Evolutionary conservation across 148 eudicot species (phyloP).

Genomic region (Silene latifolia): DNA sequence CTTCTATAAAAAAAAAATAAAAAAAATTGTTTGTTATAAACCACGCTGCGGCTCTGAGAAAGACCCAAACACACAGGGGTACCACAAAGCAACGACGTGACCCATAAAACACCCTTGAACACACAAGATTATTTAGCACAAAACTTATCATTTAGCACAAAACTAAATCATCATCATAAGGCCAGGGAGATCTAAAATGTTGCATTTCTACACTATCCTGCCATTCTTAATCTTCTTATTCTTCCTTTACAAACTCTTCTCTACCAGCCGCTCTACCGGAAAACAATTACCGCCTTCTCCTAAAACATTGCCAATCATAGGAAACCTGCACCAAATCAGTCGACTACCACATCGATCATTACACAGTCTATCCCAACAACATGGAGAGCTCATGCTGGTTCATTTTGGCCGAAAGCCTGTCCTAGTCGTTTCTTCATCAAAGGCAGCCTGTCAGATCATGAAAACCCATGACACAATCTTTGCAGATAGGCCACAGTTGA

Average conservation of each 20-base stretch:
- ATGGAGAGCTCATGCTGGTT: constrained; percentile 27
- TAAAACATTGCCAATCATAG: constrained; percentile 20
- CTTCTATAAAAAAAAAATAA: too few species aligned
- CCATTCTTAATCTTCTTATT: constrained; percentile 15
- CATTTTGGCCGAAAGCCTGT: constrained; percentile 23
- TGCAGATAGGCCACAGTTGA: constrained; percentile 20
- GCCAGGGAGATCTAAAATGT: neutral
- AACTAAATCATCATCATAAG: too few species aligned
- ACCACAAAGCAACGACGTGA: neutral
- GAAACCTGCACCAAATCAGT: constrained; percentile 27
- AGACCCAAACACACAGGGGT: too few species aligned
- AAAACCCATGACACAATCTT: constrained; percentile 27
- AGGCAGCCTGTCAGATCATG: constrained; percentile 19
- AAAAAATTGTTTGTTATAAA: too few species aligned
- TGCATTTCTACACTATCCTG: neutral
- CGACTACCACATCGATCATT: constrained; percentile 24
- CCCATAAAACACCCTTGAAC: too few species aligned
- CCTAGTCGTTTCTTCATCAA: constrained; percentile 23
- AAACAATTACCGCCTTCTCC: constrained; percentile 23
- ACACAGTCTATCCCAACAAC: constrained; percentile 14
- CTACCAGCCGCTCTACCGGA: neutral
- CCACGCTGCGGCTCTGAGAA: too few species aligned
- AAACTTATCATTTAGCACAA: neutral
- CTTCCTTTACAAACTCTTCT: constrained; percentile 20
- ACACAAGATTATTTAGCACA: too few species aligned